These are phyloP conservation scores for Cyberlindnera mycetangii DNA, from an alignment of 805 yeast species.

Conservation along the genomic window DNA sequence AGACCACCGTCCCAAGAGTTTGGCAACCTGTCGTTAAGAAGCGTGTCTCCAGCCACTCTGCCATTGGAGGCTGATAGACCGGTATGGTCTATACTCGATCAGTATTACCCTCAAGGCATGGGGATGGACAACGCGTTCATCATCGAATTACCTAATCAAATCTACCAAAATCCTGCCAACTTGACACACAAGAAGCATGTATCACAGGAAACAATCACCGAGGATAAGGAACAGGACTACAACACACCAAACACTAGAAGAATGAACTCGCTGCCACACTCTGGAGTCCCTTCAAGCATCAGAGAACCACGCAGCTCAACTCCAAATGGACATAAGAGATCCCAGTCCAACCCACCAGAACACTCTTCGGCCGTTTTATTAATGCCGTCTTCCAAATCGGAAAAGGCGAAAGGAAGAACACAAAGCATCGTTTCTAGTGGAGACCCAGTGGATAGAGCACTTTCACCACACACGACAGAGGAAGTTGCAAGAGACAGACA, in stretches of 20 bases:
- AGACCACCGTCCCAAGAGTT: constrained; percentile 15
- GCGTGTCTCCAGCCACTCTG: constrained; percentile 19
- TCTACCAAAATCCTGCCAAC: constrained; percentile 5
- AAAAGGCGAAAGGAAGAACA: not conserved
- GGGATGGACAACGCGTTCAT: constrained; percentile 59
- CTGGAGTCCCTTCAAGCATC: not conserved
- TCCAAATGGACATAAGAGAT: constrained; percentile 20
- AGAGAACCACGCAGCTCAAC: constrained; percentile 8
- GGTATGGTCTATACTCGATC: constrained; percentile 57
- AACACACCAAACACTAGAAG: constrained; percentile 12
- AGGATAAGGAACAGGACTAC: constrained; percentile 25
- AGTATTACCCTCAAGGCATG: constrained; percentile 68
- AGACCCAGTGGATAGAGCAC: constrained; percentile 5
- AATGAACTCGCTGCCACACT: constrained; percentile 21
- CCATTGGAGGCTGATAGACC: constrained; percentile 57
- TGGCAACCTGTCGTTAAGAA: constrained; percentile 8
- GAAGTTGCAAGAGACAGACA: not conserved
- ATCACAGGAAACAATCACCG: constrained; percentile 24
- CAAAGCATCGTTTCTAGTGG: not conserved
- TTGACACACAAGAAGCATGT: constrained; percentile 14
- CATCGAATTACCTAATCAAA: constrained; percentile 42
- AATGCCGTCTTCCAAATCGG: constrained; percentile 19
- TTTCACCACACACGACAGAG: constrained; percentile 8
- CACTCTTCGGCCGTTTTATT: constrained; percentile 26
- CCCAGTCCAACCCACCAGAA: constrained; percentile 28